Evolutionary conservation across 2,329 filamentous ascomycete species (phyloP).

Genomic region (Laburnicola sp.): DNA sequence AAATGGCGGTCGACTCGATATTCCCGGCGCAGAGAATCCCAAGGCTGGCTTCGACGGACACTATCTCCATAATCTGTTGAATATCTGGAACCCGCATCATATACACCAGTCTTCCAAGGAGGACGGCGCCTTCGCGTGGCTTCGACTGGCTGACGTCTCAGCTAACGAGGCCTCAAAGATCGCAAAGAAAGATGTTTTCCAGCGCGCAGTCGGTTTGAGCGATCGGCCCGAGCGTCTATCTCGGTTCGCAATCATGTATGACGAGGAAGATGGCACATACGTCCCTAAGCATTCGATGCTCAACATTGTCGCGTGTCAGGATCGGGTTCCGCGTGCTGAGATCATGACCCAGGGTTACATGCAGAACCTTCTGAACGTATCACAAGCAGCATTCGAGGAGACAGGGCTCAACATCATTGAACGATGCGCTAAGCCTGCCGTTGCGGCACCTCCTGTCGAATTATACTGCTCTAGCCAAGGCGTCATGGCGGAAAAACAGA

Average conservation of each 20-base stretch:
- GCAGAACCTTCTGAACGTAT: slow-evolving; percentile 76
- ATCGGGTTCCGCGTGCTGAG: slow-evolving; percentile 68
- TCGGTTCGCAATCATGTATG: slow-evolving; percentile 69
- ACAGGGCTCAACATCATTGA: slow-evolving; percentile 79
- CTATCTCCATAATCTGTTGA: slow-evolving; percentile 80
- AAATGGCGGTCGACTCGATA: slow-evolving; percentile 74
- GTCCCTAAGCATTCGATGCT: slow-evolving; percentile 78
- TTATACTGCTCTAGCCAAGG: slow-evolving; percentile 73
- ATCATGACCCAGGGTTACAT: slow-evolving; percentile 74
- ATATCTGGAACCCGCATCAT: slow-evolving; percentile 84
- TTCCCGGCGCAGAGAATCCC: slow-evolving; percentile 72
- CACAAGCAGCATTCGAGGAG: slow-evolving; percentile 64
- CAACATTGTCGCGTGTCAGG: slow-evolving; percentile 72
- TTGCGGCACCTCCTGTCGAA: slow-evolving; percentile 82
- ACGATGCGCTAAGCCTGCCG: slow-evolving; percentile 75
- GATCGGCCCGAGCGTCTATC: slow-evolving; percentile 61
- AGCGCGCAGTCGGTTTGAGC: slow-evolving; percentile 67
- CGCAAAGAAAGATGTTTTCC: slow-evolving; percentile 71
- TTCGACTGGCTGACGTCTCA: slow-evolving; percentile 82
- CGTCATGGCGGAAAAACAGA: slow-evolving; percentile 66
- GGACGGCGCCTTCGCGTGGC: slow-evolving; percentile 78
- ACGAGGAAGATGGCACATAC: slow-evolving; percentile 65
- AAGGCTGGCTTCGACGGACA: slow-evolving; percentile 79
- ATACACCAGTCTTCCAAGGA: slow-evolving; percentile 65
- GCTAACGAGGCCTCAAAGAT: slow-evolving; percentile 70